Evolutionary conservation across 116 monocot genomes (phyloP), one percentile per base, ranked within the genome.

Genomic region (Iris pallida): DNA sequence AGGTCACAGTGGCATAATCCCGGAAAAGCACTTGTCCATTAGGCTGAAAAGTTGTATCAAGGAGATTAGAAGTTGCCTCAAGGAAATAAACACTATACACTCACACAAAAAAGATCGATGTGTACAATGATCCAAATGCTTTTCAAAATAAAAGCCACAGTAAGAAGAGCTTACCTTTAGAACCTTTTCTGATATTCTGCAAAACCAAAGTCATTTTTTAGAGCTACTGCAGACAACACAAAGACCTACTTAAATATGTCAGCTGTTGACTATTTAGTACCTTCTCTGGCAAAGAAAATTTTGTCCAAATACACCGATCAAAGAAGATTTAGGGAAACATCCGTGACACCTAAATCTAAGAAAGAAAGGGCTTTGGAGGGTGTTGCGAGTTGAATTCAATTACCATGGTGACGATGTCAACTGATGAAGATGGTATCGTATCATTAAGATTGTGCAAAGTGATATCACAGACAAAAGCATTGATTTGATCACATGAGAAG

Each of bases 381-480:
- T n/a, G 30, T 30, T 30, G 30, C 30, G 30, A 49, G 20, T 66
- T 57, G 12, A 65, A 46, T 69, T 40, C 13, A 56, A 16, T 82
- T 87, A 96, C 96, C 96, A 96, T 85, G 46, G 92, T 92, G 20
- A 89, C 86, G 73, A 89, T 83, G 69, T 96, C 92, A 18, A 89
- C 83, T 59, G 92, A 92, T 55, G 85, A 96, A 53, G 96, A 83
- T 42, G 63, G 58, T 56, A 96, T 76, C 17, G 52, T 59, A 42
- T 89, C 73, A 66, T 68, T 71, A 19, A 96, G 79, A 65, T 83
- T 69, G 8, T 96, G 72, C 56, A 30, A 64, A 9, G 87, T 85
- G 66, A 96, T 70, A 81, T 96, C 92, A 83, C 96, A 96, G 67
- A 87, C 83, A 81, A 96, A 96, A 63, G 89, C 92, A 85, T 96